Evolutionary conservation across 768 basidiomycete species (phyloP), one percentile per base, ranked within the genome.

Genomic region (Sarcomyxa edulis): DNA sequence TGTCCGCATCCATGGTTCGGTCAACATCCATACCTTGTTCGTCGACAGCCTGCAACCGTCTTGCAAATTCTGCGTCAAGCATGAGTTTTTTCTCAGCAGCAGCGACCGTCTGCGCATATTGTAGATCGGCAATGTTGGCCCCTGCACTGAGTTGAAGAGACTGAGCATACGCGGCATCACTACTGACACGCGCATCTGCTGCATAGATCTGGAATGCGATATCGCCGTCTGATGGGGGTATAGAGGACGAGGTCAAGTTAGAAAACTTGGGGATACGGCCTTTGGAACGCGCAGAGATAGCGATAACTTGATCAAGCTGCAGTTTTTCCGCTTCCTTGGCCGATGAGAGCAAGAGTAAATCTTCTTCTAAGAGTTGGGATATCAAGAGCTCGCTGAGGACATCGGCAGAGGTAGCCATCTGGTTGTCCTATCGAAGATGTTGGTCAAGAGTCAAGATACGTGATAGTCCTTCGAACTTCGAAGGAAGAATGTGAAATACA

Each of bases 1-100:
- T 55, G 37, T 64, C 63, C 7, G 57, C 61, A 38, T 64, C 65
- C 32, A 49, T 39, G 35, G 54, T 45, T 10, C 23, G 27, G 29
- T 60, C 57, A 6, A 53, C 48, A 23, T 62, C 59, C 6, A 37
- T 21, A 2, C 55, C 56, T 25, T 51, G 45, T 22, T 62, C 53
- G 31, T 59, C 48, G 4, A 58, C 46, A 7, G 52, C 51, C 36
- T 64, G 62, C 12, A 66, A 47, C 18, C 48, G 52, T 15, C 50
- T 49, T 3, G 65, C 65, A 40, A 65, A 66, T 43, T 62, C 63
- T 5, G 56, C 52, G 44, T 66, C 65, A 5, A 63, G 39, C 18
- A 51, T 43, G 11, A 53, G 25, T 45, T 65, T 66, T 46, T 59
- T 65, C 36, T 51, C 65, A 24, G 56, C 53, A 9, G 63, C 64